Percentiles rank a stretch among this genome's conserved stretches.
Evolutionary conservation across 306 rosid species (phyloP).

Genomic region (Albizia julibrissin): DNA sequence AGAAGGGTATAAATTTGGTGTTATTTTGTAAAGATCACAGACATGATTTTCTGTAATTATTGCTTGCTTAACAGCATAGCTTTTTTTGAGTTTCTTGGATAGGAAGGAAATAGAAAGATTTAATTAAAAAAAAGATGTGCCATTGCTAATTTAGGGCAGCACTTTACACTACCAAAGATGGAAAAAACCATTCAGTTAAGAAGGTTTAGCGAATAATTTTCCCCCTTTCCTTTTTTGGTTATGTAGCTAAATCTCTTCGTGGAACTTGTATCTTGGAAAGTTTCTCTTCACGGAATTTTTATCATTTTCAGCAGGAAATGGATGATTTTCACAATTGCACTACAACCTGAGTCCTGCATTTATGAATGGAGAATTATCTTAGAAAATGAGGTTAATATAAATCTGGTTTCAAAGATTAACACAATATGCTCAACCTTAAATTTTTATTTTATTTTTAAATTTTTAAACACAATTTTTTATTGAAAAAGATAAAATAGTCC

Average conservation of each 20-base stretch:
- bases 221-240: background rate
- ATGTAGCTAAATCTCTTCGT: too few species aligned
- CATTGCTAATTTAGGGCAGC: conserved; percentile 50
- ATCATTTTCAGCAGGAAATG: too few species aligned
- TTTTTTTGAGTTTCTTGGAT: conserved; percentile 41
- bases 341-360: too few species aligned
- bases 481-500: too few species aligned
- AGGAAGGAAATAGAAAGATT: conserved; percentile 37
- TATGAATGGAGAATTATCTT: too few species aligned
- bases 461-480: too few species aligned
- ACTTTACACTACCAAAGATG: conserved; percentile 3
- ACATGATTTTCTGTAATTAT: conserved; percentile 53
- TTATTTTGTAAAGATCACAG: conserved; percentile 59
- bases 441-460: too few species aligned
- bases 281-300: too few species aligned
- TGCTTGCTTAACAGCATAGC: conserved; percentile 53
- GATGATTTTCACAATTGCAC: too few species aligned
- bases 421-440: background rate
- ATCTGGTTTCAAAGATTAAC: background rate
- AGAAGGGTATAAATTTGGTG: conserved; percentile 40
- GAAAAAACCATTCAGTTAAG: background rate
- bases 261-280: too few species aligned
- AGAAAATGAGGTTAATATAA: background rate
- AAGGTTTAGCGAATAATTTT: background rate
- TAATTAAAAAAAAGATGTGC: conserved; percentile 32